Evolutionary conservation across 75 land plant species (phyloP).

Genomic region (Pinus albicaulis): DNA sequence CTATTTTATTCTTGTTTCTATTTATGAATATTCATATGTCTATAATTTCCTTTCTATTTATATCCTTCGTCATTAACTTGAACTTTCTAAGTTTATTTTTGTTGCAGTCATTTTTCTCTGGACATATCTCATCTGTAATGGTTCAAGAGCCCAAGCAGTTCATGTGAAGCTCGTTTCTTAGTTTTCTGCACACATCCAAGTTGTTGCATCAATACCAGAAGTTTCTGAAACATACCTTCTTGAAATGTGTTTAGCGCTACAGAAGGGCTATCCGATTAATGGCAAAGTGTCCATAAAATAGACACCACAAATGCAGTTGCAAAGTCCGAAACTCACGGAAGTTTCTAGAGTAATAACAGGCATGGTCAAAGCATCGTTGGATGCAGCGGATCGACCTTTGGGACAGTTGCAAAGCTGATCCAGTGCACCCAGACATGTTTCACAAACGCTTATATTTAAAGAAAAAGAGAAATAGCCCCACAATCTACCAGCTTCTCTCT

Average conservation of each 20-base stretch:
- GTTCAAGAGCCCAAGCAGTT: slow-evolving; percentile 61
- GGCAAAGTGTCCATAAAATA: slow-evolving; percentile 53
- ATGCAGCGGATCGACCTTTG: slow-evolving; percentile 38
- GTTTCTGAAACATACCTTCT: slow-evolving; percentile 71
- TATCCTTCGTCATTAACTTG: no score
- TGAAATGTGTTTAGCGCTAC: slow-evolving; percentile 49
- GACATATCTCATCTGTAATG: background rate
- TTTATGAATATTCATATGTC: no score
- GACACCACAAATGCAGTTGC: slow-evolving; percentile 70
- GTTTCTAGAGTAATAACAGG: slow-evolving; percentile 68
- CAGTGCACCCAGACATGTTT: slow-evolving; percentile 55
- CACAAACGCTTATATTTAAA: slow-evolving; percentile 51
- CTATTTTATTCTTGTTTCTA: no score
- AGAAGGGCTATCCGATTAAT: background rate
- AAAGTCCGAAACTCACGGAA: slow-evolving; percentile 62
- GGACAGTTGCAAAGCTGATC: slow-evolving; percentile 33
- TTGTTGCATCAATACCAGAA: slow-evolving; percentile 70
- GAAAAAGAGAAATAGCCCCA: slow-evolving; percentile 15
- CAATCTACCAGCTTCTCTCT: no score
- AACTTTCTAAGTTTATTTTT: no score
- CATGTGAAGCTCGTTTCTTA: slow-evolving; percentile 55
- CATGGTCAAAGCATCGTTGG: slow-evolving; percentile 54
- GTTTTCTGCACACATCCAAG: slow-evolving; percentile 51
- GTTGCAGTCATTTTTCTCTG: no score
- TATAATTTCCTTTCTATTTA: no score